Base-by-base conservation (phyloP, 768 basidiomycete species). In the Kwoniella sp. region DNA sequence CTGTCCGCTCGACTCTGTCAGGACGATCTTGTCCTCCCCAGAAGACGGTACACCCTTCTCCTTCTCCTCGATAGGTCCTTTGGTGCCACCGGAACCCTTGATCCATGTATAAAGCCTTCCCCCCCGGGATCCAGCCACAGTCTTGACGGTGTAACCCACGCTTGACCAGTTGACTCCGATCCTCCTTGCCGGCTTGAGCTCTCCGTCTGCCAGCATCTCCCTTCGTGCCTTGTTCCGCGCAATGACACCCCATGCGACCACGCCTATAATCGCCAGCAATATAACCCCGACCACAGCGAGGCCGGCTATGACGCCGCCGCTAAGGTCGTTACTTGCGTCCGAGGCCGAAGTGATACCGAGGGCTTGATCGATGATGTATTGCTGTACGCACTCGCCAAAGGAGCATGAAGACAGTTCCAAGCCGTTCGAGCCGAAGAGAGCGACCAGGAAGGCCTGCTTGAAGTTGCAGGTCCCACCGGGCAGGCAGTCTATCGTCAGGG, bases 361-460 rank as follows among this genome's bases (percentile, higher is more conserved):
- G 63, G 78, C 71, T 36, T 71, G 76, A 66, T 90, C 85, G 49
- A 95, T 83, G 31, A 87, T 83, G 51, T 79, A 80, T 70, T 93
- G 89, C 3, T 80, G 76, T 14, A 95, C 84, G 72, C 92, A 95
- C 75, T 96, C 92, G 22, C 92, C 92, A 60, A 86, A 92, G 0
- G 76, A 77, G 72, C 92, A 96, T 0, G 80, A 82, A 46, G 79
- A 79, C 9, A 96, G 77, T 5, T 78, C 60, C n/a, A 96, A 80
- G 0, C 92, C 92, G 32, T 73, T 65, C 0, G 79, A 57, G 7
- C 90, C 90, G 62, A 96, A 93, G 1, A 95, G 65, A 0, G 63
- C 51, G 23, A 84, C 67, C n/a, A 96, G 76, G 17, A 79, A 75
- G 12, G 71, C 59, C 73, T 95, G 89, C 66, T 86, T 80, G 79